Evolutionary conservation across 1,284 basidiomycete genomes (phyloP).

Genomic region (Ceratobasidium sp.): DNA sequence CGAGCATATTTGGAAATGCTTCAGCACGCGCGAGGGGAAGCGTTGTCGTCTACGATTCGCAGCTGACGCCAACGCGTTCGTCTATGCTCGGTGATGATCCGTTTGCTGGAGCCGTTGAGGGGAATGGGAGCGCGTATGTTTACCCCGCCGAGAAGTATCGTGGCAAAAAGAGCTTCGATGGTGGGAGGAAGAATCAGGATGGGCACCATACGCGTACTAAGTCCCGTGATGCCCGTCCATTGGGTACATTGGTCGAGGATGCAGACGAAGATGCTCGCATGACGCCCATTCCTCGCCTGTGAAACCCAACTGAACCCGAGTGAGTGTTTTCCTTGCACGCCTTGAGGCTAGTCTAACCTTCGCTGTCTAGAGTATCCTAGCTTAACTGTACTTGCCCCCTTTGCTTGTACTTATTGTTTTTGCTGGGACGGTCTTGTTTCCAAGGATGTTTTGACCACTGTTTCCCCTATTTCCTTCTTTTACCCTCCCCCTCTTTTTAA

Average conservation of each 20-base stretch:
- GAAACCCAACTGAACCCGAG: not conserved
- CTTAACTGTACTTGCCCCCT: not conserved
- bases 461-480: constrained; percentile 16
- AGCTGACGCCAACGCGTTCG: not conserved
- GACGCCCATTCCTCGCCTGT: not conserved
- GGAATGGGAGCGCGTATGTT: not conserved
- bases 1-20: constrained; percentile 26
- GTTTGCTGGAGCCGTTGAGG: constrained; percentile 18
- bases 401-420: not conserved
- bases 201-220: constrained; percentile 9
- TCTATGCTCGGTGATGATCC: constrained; percentile 29
- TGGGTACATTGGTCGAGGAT: constrained; percentile 36
- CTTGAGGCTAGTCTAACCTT: not conserved
- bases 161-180: constrained; percentile 20
- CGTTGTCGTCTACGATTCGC: constrained; percentile 28
- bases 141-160: constrained; percentile 2
- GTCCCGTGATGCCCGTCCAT: constrained; percentile 15
- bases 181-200: constrained; percentile 32
- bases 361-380: not conserved
- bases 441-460: not conserved
- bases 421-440: constrained; percentile 1
- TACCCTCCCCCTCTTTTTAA: constrained; percentile 1
- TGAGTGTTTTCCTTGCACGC: not conserved
- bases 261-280: not conserved
- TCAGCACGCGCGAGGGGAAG: constrained; percentile 31